A percentile compares a stretch with the other conserved stretches of the same genome.
Evolutionary conservation across 768 basidiomycete genomes (phyloP).

Genomic region (Agaricus sinodeliciosus): DNA sequence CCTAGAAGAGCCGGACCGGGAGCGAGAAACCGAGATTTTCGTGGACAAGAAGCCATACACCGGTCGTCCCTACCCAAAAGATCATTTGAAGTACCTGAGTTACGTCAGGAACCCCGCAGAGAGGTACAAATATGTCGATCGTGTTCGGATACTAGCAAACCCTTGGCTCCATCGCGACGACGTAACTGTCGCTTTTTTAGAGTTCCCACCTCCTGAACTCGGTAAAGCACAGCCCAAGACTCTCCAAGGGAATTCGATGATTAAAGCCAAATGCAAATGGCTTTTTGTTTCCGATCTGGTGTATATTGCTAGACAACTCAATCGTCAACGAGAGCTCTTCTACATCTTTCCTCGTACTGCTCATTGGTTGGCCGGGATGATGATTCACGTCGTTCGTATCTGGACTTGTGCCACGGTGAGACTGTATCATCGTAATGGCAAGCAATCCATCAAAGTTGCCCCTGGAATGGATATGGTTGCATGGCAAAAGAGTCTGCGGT

Average conservation of each 20-base stretch:
- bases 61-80: background rate
- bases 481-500: background rate
- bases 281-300: background rate
- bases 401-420: background rate
- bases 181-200: background rate
- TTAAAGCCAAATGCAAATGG: background rate
- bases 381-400: background rate
- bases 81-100: background rate
- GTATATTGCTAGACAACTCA: background rate
- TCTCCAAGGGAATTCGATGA: background rate
- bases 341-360: background rate
- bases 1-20: background rate
- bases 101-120: background rate
- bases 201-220: background rate
- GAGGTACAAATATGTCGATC: background rate
- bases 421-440: background rate
- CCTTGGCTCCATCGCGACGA: background rate
- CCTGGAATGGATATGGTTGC: background rate
- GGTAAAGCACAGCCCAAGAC: background rate
- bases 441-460: background rate
- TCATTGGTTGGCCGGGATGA: conserved; percentile 2
- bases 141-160: background rate
- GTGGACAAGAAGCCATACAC: background rate
- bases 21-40: background rate
- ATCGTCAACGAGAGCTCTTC: background rate